Base-by-base conservation (phyloP, 345 rosid genomes). In the Citrus australasica region DNA sequence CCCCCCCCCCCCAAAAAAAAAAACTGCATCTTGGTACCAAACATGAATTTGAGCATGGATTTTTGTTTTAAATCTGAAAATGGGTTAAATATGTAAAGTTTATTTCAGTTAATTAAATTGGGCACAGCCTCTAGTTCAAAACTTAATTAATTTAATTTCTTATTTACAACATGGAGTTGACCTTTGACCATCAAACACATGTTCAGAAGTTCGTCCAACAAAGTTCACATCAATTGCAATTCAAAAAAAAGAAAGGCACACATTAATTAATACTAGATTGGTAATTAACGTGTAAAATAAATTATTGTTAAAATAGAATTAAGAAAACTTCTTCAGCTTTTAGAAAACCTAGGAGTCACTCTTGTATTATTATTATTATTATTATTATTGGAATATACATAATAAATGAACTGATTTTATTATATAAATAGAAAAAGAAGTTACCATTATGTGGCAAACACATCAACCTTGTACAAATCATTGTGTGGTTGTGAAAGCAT, bases 111-210 rank as follows among this genome's bases (percentile, higher is more conserved):
- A 17, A 53, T 53, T 53, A 4, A 53, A 17, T 53, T 25, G n/a
- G 67, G 33, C 13, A 9, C 3, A 56, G 11, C 42, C 7, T 22
- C 9, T 77, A 28, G 25, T 48, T n/a, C 76, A 37, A 25, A 40
- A 28, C 74, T 66, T 76, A 14, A 6, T 75, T 27, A 16, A 46
- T 63, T 74, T 27, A 63, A 51, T 75, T 69, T 60, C n/a, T 66
- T 1, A 16, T 11, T 53, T 66, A 38, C 66, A 80, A 28, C 17
- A 64, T 63, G 16, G 74, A 30, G 77, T 71, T 81, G 80, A 76
- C 77, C 19, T 76, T 46, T 79, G 77, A 71, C 76, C 38, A 63
- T 32, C 32, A n/a, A 71, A 62, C 58, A 64, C 51, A 48, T 69
- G 42, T 73, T 61, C 62, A 13, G 51, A 46, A 13, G 51, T 46